Percentiles rank a stretch among this genome's conserved stretches.
Conservation (phyloP, 73 alveolate genomes). For the Blepharisma japonicum region DNA sequence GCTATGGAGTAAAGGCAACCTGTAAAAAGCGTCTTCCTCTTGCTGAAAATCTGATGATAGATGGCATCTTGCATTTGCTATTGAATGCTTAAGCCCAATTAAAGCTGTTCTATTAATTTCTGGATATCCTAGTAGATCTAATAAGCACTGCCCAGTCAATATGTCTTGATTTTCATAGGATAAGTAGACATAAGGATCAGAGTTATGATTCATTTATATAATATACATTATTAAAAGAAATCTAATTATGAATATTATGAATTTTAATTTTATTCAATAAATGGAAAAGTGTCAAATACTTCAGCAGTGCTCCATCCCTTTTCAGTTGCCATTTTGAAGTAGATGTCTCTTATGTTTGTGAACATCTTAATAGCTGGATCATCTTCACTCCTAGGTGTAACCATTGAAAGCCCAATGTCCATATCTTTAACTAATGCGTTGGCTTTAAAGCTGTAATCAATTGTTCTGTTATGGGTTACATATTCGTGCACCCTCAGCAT, state of each 20-base stretch:
- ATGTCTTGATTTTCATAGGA: too few relatives aligned
- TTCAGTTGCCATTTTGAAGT: slow-evolving; percentile 4
- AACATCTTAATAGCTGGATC: background rate
- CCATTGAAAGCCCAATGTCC: slow-evolving; percentile 1
- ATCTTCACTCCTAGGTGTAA: background rate
- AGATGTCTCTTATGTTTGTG: background rate
- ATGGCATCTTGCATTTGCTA: too few relatives aligned
- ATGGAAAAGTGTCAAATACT: background rate
- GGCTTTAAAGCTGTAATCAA: slow-evolving; percentile 23
- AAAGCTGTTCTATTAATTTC: too few relatives aligned
- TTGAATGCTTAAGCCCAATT: too few relatives aligned
- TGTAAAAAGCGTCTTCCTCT: too few relatives aligned
- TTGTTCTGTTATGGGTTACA: slow-evolving; percentile 5
- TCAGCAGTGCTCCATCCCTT: slow-evolving; percentile 11
- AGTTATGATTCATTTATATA: too few relatives aligned
- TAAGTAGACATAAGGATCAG: too few relatives aligned
- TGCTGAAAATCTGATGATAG: too few relatives aligned
- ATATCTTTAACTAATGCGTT: slow-evolving; percentile 8
- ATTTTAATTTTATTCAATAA: background rate
- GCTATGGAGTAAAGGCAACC: too few relatives aligned
- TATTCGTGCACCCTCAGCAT: slow-evolving; percentile 1
- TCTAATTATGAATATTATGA: too few relatives aligned
- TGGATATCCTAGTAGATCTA: too few relatives aligned
- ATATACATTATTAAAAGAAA: background rate
- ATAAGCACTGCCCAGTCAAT: too few relatives aligned